Percentiles rank a stretch among this genome's conserved stretches.
Conservation (phyloP, 192 early-diverging fungal genomes). For the Coemansia asiatica region DNA sequence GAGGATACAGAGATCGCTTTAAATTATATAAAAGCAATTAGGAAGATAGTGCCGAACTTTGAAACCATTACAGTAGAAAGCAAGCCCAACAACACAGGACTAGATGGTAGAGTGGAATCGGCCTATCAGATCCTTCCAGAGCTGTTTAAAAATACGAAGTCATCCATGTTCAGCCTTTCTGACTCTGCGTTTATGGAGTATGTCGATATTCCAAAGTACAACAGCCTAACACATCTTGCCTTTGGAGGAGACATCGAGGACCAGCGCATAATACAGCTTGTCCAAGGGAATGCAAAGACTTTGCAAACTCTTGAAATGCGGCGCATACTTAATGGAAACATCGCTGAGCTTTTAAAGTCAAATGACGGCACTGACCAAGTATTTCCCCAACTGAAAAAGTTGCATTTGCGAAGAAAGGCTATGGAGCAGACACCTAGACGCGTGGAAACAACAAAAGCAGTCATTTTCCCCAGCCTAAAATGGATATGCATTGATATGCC, state of each 20-base stretch:
- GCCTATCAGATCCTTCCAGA: not conserved
- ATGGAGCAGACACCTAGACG: not conserved
- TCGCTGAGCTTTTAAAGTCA: not conserved
- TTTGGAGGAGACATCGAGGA: constrained; percentile 12
- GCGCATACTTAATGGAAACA: not conserved
- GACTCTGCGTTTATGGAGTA: not conserved
- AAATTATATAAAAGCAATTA: not conserved
- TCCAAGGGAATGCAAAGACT: not conserved
- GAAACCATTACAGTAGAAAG: not conserved
- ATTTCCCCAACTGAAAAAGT: not conserved
- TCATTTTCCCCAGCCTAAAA: constrained; percentile 4
- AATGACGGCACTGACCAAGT: not conserved
- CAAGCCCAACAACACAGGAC: not conserved
- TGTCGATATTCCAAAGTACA: not conserved
- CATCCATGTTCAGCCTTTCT: not conserved
- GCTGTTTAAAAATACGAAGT: not conserved
- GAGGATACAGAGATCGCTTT: not conserved
- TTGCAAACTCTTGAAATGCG: not conserved
- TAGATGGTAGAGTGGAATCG: not conserved
- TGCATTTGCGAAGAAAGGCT: constrained; percentile 1
- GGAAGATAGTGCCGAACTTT: not conserved
- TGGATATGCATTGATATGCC: constrained; percentile 10
- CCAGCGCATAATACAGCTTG: not conserved
- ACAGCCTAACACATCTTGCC: not conserved
- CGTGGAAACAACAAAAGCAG: not conserved